A percentile compares a stretch with the other conserved stretches of the same genome.
Evolutionary conservation across 331 rosid species (phyloP).

Genomic region (Stylosanthes scabra): DNA sequence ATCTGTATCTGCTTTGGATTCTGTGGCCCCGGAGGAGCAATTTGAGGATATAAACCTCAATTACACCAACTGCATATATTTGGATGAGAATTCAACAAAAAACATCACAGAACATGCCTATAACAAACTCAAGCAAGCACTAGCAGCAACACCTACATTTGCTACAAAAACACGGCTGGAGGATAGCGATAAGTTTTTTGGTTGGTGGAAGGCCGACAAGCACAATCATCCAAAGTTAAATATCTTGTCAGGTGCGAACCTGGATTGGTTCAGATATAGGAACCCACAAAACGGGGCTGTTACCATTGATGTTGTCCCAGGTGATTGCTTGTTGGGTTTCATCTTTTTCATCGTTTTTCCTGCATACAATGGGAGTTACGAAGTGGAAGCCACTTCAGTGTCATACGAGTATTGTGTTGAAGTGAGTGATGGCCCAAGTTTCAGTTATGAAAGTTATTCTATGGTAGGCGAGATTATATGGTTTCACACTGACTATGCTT

Average conservation of each 20-base stretch:
- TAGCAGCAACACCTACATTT: not conserved
- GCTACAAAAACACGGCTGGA: not conserved
- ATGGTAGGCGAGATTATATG: not conserved
- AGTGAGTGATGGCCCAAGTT: not conserved
- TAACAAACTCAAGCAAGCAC: not conserved
- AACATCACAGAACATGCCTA: not conserved
- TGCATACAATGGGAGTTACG: not conserved
- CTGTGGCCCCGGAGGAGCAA: not conserved
- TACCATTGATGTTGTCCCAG: not conserved
- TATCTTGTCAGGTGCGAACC: not conserved
- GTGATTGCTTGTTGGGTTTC: not conserved
- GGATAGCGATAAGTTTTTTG: not conserved
- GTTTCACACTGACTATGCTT: not conserved
- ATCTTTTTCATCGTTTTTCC: not conserved
- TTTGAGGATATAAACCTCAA: not conserved
- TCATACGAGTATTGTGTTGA: not conserved
- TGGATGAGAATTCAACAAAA: not conserved
- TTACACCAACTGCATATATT: not conserved
- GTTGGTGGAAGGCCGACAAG: too few species aligned
- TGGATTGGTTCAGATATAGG: not conserved
- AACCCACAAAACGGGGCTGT: not conserved
- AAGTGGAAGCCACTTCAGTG: not conserved
- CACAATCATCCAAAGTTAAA: not conserved
- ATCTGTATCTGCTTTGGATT: not conserved
- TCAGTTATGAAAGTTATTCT: not conserved